Base-by-base conservation (phyloP, 208 protist genomes). In the Endotrypanum monterogeii region DNA sequence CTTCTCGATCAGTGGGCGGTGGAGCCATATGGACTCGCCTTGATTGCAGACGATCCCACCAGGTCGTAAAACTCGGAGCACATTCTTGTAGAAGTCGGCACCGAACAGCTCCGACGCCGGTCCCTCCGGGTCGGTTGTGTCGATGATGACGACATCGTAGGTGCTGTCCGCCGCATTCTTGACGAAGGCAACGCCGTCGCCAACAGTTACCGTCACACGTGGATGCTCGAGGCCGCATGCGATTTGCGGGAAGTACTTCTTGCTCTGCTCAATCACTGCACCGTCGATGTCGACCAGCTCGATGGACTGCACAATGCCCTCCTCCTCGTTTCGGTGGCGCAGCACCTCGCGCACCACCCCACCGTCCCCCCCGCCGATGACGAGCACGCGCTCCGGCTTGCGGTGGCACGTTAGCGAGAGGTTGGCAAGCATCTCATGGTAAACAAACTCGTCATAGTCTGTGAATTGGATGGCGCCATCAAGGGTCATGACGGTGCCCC, bases 391-490 rank as follows among this genome's bases (percentile, higher is more conserved):
- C 73, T 97, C 86, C 5, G 93, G 94, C 66, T 96, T 94, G 39
- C 80, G 77, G 80, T 99, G 98, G 20, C 86, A 57, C 79, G 87
- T 97, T 30, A 99, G 66, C 44, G 98, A 93, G 18, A 98, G 32
- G 86, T 99, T 98, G 12, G 94, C 95, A 32, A 99, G 96, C 98
- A 99, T 99, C 85, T 99, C 99, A 83, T 99, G 98, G 90, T 99
- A 99, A 20, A 97, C 87, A 76, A 98, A 99, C 88, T 99, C 98
- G 81, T 99, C 99, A 67, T 94, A 91, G 78, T 99, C 98, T 37
- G 98, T 99, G 65, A 94, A 73, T 80, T 99, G 98, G 67, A 99
- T 98, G 55, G 90, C 96, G 30, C 98, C 98, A 79, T 99, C 99
- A 32, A 99, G 91, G 44, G 94, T 92, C 73, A 99, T 94, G 62